Percentiles rank a stretch among this genome's conserved stretches.
These are phyloP conservation scores for Juglanconis oblonga DNA, from an alignment of 2,329 filamentous ascomycete genomes.

Conservation along the genomic window DNA sequence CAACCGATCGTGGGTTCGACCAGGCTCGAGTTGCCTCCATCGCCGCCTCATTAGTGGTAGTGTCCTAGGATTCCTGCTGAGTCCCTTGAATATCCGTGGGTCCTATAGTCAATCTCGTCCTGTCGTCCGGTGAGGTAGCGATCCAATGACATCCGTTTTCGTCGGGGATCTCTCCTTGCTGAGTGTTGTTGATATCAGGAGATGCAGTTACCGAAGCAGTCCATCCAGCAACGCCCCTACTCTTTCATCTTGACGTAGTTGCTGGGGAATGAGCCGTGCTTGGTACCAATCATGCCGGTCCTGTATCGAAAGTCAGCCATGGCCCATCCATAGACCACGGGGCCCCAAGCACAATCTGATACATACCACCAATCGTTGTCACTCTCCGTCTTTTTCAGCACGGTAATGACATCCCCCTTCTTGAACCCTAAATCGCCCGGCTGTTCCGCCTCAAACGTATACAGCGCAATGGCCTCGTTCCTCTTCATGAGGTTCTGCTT, in stretches of 20 bases:
- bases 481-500: conserved; percentile 56
- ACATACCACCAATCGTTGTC: conserved; percentile 91
- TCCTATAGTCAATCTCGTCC: no score
- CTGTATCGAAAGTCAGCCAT: conserved; percentile 34
- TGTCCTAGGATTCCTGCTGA: no score
- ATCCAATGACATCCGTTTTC: no score
- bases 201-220: no score
- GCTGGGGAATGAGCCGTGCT: conserved; percentile 90
- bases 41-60: no score
- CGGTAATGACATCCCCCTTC: conserved; percentile 94
- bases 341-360: neutral
- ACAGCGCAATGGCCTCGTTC: conserved; percentile 87
- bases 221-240: conserved; percentile 23
- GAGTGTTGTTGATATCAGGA: no score
- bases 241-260: conserved; percentile 69
- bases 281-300: conserved; percentile 84
- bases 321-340: neutral
- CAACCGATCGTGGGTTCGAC: neutral
- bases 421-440: conserved; percentile 91
- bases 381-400: conserved; percentile 90
- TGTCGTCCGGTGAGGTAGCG: no score
- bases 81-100: no score
- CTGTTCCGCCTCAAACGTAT: conserved; percentile 92
- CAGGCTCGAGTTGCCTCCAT: no score
- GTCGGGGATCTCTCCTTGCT: no score